phyloP scores from a whole-genome alignment of 805 yeast species.

The Metahyphopichia silvanorum region DNA sequence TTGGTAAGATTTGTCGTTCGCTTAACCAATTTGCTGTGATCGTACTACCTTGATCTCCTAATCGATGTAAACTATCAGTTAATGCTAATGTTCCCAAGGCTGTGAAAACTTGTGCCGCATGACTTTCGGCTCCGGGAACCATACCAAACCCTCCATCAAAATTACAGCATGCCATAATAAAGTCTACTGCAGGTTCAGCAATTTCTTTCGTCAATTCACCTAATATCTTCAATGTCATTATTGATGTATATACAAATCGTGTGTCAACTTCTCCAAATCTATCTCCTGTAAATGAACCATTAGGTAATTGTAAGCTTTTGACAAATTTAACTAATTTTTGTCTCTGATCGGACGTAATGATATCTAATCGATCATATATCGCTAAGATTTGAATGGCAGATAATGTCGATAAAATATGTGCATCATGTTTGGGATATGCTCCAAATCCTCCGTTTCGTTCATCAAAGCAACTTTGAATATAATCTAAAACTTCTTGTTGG shows the following conservation, averaged over 20 bases:
- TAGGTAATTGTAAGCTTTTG: conserved; percentile 43
- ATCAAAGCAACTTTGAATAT: conserved; percentile 66
- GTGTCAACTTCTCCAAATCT: conserved; percentile 90
- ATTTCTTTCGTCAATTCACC: conserved; percentile 56
- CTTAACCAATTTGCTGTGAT: conserved; percentile 80
- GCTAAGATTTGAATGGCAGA: conserved; percentile 81
- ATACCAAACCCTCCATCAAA: conserved; percentile 96
- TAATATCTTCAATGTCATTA: conserved; percentile 68
- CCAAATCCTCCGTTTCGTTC: conserved; percentile 74
- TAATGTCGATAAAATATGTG: conserved; percentile 79
- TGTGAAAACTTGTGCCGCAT: conserved; percentile 87
- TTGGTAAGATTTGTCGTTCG: conserved; percentile 74
- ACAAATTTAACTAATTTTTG: conserved; percentile 25
- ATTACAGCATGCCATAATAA: conserved; percentile 69
- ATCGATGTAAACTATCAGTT: conserved; percentile 51
- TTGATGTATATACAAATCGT: conserved; percentile 80
- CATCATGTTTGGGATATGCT: conserved; percentile 85
- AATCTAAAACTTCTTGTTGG: conserved; percentile 60
- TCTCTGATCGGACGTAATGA: conserved; percentile 24
- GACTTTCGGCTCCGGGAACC: conserved; percentile 93
- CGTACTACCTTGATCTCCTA: conserved; percentile 29
- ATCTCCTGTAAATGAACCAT: conserved; percentile 89
- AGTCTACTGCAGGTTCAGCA: conserved; percentile 61
- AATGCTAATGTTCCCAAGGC: conserved; percentile 82
- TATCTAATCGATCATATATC: conserved; percentile 55